Evolutionary conservation across 352 stramenopile genomes (phyloP).

Genomic region (Pythium brachiatum): DNA sequence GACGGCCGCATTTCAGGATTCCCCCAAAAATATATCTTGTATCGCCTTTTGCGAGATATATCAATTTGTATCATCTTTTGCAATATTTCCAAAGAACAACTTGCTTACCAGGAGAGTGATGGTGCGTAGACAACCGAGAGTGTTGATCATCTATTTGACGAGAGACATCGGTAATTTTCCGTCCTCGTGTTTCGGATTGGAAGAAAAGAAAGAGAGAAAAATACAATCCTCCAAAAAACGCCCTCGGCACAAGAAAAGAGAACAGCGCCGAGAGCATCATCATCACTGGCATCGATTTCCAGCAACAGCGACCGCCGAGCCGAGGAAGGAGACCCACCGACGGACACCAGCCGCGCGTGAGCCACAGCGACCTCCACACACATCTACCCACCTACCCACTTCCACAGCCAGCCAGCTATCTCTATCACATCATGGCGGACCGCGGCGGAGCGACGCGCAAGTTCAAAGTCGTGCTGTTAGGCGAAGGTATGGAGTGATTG

Average conservation of each 20-base stretch:
- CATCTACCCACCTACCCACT: not conserved
- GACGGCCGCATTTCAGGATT: too few species aligned
- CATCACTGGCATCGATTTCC: not conserved
- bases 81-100: too few species aligned
- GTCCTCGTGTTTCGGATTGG: not conserved
- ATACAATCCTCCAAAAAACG: not conserved
- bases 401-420: not conserved
- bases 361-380: not conserved
- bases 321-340: not conserved
- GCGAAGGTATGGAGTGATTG: constrained; percentile 84
- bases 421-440: constrained; percentile 44
- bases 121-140: too few species aligned
- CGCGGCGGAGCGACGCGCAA: constrained; percentile 57
- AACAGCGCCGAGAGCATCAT: constrained; percentile 2
- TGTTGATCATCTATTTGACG: not conserved
- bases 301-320: not conserved
- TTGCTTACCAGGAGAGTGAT: too few species aligned
- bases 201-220: not conserved
- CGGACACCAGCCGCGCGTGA: not conserved
- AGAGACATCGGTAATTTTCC: not conserved
- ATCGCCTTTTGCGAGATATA: too few species aligned
- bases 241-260: constrained; percentile 3
- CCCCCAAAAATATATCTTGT: too few species aligned
- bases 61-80: too few species aligned
- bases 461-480: constrained; percentile 84